phyloP scores from a whole-genome alignment of 257 asterid species.

The Lithospermum erythrorhizon region DNA sequence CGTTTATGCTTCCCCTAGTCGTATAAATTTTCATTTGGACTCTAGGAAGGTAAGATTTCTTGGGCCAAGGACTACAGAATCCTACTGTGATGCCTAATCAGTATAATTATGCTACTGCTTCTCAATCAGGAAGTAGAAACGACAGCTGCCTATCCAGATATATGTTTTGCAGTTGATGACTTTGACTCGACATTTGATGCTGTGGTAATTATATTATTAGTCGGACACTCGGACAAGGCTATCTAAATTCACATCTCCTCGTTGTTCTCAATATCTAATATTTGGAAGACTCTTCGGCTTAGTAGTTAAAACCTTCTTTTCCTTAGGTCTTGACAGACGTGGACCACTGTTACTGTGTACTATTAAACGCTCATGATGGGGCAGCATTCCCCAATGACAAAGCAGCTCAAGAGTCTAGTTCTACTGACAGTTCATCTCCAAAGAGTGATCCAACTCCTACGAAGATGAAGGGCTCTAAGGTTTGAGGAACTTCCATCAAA shows the following conservation, averaged over 20 bases:
- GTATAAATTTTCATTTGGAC: constrained; percentile 91
- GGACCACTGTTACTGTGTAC: constrained; percentile 92
- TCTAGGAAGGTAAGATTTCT: constrained; percentile 69
- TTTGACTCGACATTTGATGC: constrained; percentile 97
- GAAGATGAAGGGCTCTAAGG: constrained; percentile 68
- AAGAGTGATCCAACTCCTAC: constrained; percentile 36
- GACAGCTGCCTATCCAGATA: constrained; percentile 88
- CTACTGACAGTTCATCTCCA: constrained; percentile 28
- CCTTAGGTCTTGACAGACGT: constrained; percentile 86
- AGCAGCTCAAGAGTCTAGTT: constrained; percentile 22
- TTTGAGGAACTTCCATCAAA: constrained; percentile 11
- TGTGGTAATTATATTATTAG: constrained; percentile 45
- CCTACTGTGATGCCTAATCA: constrained; percentile 6
- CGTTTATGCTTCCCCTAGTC: constrained; percentile 98
- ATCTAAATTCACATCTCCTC: not conserved
- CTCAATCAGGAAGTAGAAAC: constrained; percentile 85
- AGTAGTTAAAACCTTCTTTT: constrained; percentile 5
- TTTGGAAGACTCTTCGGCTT: no score
- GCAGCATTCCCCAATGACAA: constrained; percentile 74
- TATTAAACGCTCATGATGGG: constrained; percentile 84
- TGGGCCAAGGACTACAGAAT: constrained; percentile 8
- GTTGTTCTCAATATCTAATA: not conserved
- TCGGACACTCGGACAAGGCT: not conserved
- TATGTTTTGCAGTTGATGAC: constrained; percentile 97
- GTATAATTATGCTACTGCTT: constrained; percentile 11